Conservation (phyloP, 441 rosid species). For the Eutrema salsugineum region DNA sequence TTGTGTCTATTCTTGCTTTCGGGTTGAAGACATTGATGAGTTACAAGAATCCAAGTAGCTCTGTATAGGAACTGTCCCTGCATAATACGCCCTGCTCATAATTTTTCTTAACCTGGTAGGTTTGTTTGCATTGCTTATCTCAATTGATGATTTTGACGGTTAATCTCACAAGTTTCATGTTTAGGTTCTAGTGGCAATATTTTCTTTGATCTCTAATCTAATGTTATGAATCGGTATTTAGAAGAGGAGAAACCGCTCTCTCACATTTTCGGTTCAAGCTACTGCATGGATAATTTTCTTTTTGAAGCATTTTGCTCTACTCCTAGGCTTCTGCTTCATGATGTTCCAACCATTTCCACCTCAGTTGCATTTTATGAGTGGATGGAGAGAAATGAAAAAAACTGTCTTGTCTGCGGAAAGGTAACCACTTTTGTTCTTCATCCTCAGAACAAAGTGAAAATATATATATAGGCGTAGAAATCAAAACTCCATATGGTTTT, state of each 20-base stretch:
- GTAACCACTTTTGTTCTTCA: slow-evolving; percentile 30
- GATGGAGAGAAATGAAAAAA: slow-evolving; percentile 80
- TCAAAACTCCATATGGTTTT: too few species aligned
- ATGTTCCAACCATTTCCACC: slow-evolving; percentile 77
- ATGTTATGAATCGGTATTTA: too few species aligned
- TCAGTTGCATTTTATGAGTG: slow-evolving; percentile 78
- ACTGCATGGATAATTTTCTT: slow-evolving; percentile 72
- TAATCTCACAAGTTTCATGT: neutral
- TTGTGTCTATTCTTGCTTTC: slow-evolving; percentile 76
- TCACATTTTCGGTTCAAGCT: slow-evolving; percentile 61
- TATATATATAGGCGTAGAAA: neutral
- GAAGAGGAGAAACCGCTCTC: slow-evolving; percentile 49
- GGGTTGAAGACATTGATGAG: slow-evolving; percentile 65
- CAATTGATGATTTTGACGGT: neutral
- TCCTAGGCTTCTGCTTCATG: slow-evolving; percentile 94
- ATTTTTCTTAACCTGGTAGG: slow-evolving; percentile 68
- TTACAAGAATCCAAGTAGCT: slow-evolving; percentile 72
- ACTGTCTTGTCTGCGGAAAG: slow-evolving; percentile 84
- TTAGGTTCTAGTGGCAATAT: too few species aligned
- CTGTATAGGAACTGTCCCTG: slow-evolving; percentile 82
- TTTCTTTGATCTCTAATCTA: too few species aligned
- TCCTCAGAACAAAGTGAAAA: neutral
- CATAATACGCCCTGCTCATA: slow-evolving; percentile 68
- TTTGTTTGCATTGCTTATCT: neutral
- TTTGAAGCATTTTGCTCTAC: slow-evolving; percentile 87